Conservation (phyloP, 1,139 yeast genomes). For the Diutina mesorugosa region DNA sequence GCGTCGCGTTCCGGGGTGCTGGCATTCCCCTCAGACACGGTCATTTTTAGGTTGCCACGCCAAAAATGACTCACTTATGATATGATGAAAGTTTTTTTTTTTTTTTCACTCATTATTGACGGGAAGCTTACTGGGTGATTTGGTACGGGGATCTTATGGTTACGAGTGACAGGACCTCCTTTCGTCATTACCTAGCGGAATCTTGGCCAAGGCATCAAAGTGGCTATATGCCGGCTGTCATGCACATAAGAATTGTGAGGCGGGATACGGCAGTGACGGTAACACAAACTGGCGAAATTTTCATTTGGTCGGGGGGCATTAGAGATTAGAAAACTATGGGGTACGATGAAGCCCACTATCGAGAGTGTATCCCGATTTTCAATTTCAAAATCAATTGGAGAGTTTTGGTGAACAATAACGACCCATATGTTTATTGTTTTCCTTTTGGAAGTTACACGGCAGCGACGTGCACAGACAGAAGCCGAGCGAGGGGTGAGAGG, state of each 20-base stretch:
- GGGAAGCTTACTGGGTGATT: not conserved
- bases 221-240: not conserved
- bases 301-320: not conserved
- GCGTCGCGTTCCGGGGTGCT: not conserved
- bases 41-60: not conserved
- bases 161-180: not conserved
- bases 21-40: not conserved
- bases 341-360: too few species aligned
- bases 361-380: too few species aligned
- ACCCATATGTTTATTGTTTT: not conserved
- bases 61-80: too few species aligned
- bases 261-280: not conserved
- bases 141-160: not conserved
- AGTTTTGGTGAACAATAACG: not conserved
- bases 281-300: not conserved
- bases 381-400: not conserved
- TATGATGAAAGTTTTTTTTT: too few species aligned
- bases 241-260: not conserved
- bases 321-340: too few species aligned
- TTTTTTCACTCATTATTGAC: not conserved
- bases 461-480: not conserved
- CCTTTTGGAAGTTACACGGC: not conserved
- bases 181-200: not conserved
- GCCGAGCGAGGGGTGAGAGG: not conserved
- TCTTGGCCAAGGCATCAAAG: not conserved